Conservation (phyloP, 2,329 filamentous ascomycete genomes). For the Aspergillus japonicus region DNA sequence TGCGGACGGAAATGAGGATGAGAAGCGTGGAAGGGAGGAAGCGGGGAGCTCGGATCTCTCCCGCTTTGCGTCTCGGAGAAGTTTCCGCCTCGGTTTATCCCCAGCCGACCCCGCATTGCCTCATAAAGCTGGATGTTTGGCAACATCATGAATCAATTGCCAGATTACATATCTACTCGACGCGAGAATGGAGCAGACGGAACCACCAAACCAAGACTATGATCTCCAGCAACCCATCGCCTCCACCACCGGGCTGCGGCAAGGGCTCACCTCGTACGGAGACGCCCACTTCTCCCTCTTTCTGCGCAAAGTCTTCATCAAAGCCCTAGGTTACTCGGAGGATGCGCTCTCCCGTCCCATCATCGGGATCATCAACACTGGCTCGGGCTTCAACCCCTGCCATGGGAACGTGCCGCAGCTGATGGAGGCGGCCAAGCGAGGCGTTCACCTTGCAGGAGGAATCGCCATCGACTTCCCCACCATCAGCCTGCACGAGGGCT, state of each 20-base stretch:
- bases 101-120: too few species aligned
- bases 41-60: too few species aligned
- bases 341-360: conserved; percentile 68
- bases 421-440: conserved; percentile 67
- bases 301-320: conserved; percentile 73
- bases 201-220: conserved; percentile 9
- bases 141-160: too few species aligned
- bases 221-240: conserved; percentile 51
- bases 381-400: conserved; percentile 71
- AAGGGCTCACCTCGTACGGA: conserved; percentile 66
- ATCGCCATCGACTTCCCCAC: conserved; percentile 71
- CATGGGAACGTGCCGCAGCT: conserved; percentile 71
- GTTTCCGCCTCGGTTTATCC: too few species aligned
- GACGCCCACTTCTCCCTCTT: conserved; percentile 74
- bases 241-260: conserved; percentile 56
- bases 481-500: conserved; percentile 68
- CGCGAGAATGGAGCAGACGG: neutral
- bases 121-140: neutral
- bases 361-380: conserved; percentile 70
- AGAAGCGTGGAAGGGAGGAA: too few species aligned
- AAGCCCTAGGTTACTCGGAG: conserved; percentile 70
- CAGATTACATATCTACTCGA: neutral
- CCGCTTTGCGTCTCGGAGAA: too few species aligned
- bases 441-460: conserved; percentile 64
- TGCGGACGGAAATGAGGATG: too few species aligned